Evolutionary conservation across 164 flowering plant genomes (phyloP), one percentile per base, ranked within the genome.

Genomic region (Stephania japonica): DNA sequence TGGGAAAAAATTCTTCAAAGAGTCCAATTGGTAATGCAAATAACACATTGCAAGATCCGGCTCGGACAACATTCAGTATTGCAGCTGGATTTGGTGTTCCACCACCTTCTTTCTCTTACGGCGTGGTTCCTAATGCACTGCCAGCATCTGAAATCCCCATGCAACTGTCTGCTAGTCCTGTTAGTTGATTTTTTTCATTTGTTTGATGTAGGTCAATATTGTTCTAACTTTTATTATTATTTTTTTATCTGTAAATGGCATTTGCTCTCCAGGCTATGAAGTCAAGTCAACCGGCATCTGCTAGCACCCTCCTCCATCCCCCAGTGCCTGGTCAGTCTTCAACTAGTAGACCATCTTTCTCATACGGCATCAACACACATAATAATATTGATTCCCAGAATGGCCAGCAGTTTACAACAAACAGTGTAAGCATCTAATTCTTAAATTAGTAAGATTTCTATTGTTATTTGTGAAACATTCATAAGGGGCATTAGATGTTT

Each of bases 71-170:
- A 65, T 65, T 75, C 65, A 74, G 53, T 67, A 53, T 68, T n/a
- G 70, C 74, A n/a, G 72, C 81, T 7, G 80, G 82, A 16, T 77
- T 70, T 76, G 75, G 68, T 62, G 70, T 72, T 41, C 76, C 80
- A 21, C 68, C 79, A 27, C 76, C 84, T 70, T 74, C 83, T 67
- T 80, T 83, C 72, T 74, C 83, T 8, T 85, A 81, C 59, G 67
- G 65, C 44, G 73, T 76, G 71, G 61, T 75, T 68, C 70, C 82
- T 25, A 65, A 71, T 74, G 11, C 70, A 68, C 56, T 50, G 42
- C 32, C 53, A 38, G 13, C 74, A 16, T 67, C 82, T 59, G 81
- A 79, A 78, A 76, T 53, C 70, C 74, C 80, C 41, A 77, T 69
- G 75, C 81, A 75, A 24, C 64, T 74, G 56, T 71, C 77, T 76